Evolutionary conservation across 2,329 filamentous ascomycete species (phyloP).

Genomic region (Ilyonectria robusta): DNA sequence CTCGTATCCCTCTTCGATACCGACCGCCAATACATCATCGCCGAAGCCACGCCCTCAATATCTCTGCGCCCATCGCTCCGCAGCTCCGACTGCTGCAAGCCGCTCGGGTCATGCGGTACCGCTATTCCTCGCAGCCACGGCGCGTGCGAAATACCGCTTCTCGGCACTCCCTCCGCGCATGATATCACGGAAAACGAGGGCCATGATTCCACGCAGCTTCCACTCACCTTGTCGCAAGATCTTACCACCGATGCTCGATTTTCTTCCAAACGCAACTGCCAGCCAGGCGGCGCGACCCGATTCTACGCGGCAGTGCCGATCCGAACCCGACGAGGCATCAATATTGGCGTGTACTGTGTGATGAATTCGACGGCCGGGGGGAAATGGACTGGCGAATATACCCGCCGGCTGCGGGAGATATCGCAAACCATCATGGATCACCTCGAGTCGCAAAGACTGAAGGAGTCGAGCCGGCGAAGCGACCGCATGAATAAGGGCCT

Average conservation of each 20-base stretch:
- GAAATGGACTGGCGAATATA: slow-evolving; percentile 45
- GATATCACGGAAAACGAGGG: neutral
- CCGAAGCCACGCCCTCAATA: slow-evolving; percentile 62
- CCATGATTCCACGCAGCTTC: slow-evolving; percentile 34
- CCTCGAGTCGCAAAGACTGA: slow-evolving; percentile 50
- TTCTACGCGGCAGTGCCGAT: slow-evolving; percentile 62
- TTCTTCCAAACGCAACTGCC: slow-evolving; percentile 41
- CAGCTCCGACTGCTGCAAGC: slow-evolving; percentile 38
- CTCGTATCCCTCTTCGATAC: slow-evolving; percentile 67
- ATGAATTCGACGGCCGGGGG: slow-evolving; percentile 33
- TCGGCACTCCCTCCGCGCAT: neutral
- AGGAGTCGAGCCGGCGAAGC: slow-evolving; percentile 47
- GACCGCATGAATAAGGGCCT: slow-evolving; percentile 56
- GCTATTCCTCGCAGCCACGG: slow-evolving; percentile 50
- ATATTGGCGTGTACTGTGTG: slow-evolving; percentile 59
- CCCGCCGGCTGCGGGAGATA: slow-evolving; percentile 45
- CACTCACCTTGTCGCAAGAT: slow-evolving; percentile 54
- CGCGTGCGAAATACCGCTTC: slow-evolving; percentile 50
- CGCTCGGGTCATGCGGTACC: slow-evolving; percentile 49
- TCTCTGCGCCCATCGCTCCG: slow-evolving; percentile 48
- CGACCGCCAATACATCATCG: slow-evolving; percentile 63
- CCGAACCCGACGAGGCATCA: slow-evolving; percentile 55
- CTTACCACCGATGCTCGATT: slow-evolving; percentile 51
- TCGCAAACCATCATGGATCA: slow-evolving; percentile 54
- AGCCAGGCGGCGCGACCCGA: slow-evolving; percentile 38